Evolutionary conservation across 345 rosid species (phyloP).

Genomic region (Dipteronia dyeriana): DNA sequence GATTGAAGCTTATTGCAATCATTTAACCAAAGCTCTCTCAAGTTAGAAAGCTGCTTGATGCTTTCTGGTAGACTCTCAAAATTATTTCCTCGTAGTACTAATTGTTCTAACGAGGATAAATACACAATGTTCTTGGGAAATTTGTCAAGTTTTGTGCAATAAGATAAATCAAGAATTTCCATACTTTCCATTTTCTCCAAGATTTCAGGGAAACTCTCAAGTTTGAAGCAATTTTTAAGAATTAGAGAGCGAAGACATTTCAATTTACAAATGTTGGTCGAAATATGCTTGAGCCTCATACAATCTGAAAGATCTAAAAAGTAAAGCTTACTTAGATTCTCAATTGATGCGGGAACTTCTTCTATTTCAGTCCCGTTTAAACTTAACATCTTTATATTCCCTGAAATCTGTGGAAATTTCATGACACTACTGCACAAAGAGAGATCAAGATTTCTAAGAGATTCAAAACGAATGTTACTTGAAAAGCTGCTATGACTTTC

Average conservation of each 20-base stretch:
- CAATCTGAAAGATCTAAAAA: neutral
- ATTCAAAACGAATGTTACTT: slow-evolving; percentile 13
- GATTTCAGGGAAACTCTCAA: slow-evolving; percentile 24
- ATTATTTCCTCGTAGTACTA: slow-evolving; percentile 26
- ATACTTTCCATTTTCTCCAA: slow-evolving; percentile 25
- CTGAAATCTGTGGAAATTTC: neutral
- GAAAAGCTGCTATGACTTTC: slow-evolving; percentile 26
- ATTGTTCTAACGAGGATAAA: neutral
- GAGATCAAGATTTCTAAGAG: neutral
- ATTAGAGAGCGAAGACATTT: neutral
- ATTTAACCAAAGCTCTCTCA: neutral
- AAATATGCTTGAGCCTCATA: neutral
- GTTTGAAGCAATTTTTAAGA: slow-evolving; percentile 4
- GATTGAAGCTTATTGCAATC: slow-evolving; percentile 2
- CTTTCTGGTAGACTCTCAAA: neutral
- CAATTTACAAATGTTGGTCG: neutral
- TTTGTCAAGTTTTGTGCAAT: neutral
- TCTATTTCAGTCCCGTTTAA: neutral
- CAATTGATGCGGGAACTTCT: neutral
- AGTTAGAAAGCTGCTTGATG: neutral
- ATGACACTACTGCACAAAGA: neutral
- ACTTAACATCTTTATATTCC: neutral
- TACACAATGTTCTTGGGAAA: neutral
- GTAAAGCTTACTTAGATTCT: neutral
- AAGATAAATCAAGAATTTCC: slow-evolving; percentile 12